phyloP scores from a whole-genome alignment of 148 eudicot species.

The Rhododendron mucronatum region DNA sequence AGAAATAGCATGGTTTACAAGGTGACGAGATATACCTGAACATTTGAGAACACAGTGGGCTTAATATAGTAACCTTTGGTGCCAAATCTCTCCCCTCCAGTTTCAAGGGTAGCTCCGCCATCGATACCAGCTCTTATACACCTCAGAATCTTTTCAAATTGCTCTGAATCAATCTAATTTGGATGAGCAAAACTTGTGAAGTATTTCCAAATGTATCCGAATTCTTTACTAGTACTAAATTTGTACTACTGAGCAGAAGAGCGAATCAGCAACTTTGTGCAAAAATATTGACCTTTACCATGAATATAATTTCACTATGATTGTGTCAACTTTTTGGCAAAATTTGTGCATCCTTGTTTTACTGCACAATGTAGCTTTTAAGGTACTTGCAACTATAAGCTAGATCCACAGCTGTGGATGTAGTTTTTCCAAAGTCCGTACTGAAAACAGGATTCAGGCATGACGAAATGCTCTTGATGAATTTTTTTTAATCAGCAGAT shows the following conservation, averaged over 20 bases:
- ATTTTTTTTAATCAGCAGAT: background rate
- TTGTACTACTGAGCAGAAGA: background rate
- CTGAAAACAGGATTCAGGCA: background rate
- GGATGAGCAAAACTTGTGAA: background rate
- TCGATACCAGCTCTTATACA: conserved; percentile 64
- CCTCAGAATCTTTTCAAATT: conserved; percentile 65
- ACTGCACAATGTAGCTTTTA: background rate
- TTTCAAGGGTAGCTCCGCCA: conserved; percentile 76
- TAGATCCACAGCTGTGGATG: background rate
- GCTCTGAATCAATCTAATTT: conserved; percentile 55
- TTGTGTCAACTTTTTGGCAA: background rate
- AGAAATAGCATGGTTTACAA: background rate
- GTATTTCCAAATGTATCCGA: background rate
- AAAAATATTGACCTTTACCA: background rate
- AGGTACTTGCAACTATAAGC: background rate
- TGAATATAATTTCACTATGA: background rate
- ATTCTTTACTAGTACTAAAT: background rate
- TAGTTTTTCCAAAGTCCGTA: background rate
- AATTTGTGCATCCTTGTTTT: background rate
- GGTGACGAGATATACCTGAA: conserved; percentile 36
- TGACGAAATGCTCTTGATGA: background rate
- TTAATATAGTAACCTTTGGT: conserved; percentile 61
- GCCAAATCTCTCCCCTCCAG: conserved; percentile 80
- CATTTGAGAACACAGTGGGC: conserved; percentile 96
- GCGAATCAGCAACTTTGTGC: background rate